Conservation (phyloP, 1,284 basidiomycete genomes). For the Malassezia vespertilionis region DNA sequence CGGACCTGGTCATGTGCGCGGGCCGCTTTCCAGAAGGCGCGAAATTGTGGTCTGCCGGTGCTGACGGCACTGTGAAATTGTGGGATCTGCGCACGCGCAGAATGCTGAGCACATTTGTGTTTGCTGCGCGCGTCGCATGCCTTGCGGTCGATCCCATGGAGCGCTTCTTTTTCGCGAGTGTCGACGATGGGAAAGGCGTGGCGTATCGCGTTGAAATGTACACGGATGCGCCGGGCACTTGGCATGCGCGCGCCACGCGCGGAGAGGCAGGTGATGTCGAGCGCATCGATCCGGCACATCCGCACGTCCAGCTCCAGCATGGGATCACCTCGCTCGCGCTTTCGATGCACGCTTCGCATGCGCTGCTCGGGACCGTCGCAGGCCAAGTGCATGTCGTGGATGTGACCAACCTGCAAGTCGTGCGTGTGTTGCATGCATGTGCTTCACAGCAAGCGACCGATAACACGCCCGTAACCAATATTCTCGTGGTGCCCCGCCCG, state of each 20-base stretch:
- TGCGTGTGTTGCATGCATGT: conserved; percentile 55
- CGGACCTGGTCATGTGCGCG: conserved; percentile 66
- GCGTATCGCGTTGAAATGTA: conserved; percentile 69
- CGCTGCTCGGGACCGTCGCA: conserved; percentile 39
- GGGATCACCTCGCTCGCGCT: conserved; percentile 61
- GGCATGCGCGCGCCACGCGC: conserved; percentile 9
- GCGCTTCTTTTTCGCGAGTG: conserved; percentile 71
- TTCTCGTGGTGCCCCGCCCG: conserved; percentile 21
- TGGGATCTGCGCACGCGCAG: conserved; percentile 70
- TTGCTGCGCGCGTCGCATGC: conserved; percentile 61
- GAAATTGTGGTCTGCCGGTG: conserved; percentile 66
- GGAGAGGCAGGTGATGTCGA: neutral
- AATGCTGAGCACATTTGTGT: conserved; percentile 69
- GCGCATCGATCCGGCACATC: neutral
- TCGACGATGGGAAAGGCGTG: conserved; percentile 31
- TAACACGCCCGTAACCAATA: conserved; percentile 29
- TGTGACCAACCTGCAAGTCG: conserved; percentile 73
- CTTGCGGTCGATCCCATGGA: conserved; percentile 72
- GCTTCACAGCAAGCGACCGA: conserved; percentile 20
- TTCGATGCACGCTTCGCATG: conserved; percentile 61
- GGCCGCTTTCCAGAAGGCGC: conserved; percentile 64
- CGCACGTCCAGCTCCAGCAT: conserved; percentile 16
- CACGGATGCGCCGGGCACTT: conserved; percentile 32
- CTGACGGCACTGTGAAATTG: conserved; percentile 87
- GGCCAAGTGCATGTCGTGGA: conserved; percentile 72